These are phyloP conservation scores for Sanghuangporus weigelae DNA, from an alignment of 1,284 basidiomycete species.

Conservation along the genomic window DNA sequence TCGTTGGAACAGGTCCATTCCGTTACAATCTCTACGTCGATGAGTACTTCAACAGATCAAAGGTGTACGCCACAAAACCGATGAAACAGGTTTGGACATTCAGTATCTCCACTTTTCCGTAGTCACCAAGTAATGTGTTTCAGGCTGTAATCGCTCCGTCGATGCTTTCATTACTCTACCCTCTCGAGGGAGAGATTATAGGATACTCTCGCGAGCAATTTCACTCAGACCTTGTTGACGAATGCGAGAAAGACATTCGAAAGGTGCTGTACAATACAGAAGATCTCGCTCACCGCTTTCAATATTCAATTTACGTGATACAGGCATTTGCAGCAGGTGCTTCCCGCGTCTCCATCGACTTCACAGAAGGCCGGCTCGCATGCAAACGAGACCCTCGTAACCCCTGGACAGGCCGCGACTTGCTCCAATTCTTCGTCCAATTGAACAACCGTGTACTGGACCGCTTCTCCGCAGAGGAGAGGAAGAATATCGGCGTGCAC, in stretches of 20 bases:
- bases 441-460: slow-evolving; percentile 22
- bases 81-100: not conserved
- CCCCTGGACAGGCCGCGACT: slow-evolving; percentile 21
- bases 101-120: not conserved
- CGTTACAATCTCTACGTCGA: slow-evolving; percentile 20
- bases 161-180: slow-evolving; percentile 22
- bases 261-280: not conserved
- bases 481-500: slow-evolving; percentile 23
- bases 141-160: slow-evolving; percentile 23
- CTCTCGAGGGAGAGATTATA: slow-evolving; percentile 20
- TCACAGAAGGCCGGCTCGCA: slow-evolving; percentile 22
- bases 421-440: slow-evolving; percentile 22
- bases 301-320: not conserved
- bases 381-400: slow-evolving; percentile 20
- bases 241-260: slow-evolving; percentile 23
- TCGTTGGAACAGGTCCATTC: slow-evolving; percentile 17
- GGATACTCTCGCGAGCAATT: slow-evolving; percentile 21
- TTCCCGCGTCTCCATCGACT: slow-evolving; percentile 22
- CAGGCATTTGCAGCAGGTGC: slow-evolving; percentile 22
- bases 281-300: no score
- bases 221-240: slow-evolving; percentile 19
- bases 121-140: not conserved
- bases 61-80: slow-evolving; percentile 9
- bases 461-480: slow-evolving; percentile 21
- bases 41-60: slow-evolving; percentile 18